phyloP scores from a whole-genome alignment of 768 basidiomycete genomes.

The Suillus tomentosus region DNA sequence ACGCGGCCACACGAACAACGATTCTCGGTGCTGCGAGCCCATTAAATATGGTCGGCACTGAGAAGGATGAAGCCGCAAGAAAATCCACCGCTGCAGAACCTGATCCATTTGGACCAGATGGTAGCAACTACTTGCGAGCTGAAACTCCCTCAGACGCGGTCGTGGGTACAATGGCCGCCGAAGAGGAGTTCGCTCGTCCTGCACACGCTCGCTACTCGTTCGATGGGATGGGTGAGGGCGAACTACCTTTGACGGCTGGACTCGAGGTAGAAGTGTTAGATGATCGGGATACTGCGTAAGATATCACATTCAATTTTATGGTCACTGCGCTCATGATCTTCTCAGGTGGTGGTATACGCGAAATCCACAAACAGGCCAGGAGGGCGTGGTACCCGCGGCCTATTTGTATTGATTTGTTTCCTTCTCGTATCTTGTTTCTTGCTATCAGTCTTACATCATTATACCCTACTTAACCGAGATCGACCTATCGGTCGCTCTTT shows the following conservation, averaged over 20 bases:
- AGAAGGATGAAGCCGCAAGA: slow-evolving; percentile 55
- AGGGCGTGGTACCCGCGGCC: slow-evolving; percentile 90
- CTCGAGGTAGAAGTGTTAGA: slow-evolving; percentile 76
- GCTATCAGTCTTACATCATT: slow-evolving; percentile 32
- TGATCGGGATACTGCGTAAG: slow-evolving; percentile 79
- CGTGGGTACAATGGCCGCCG: slow-evolving; percentile 57
- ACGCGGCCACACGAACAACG: slow-evolving; percentile 83
- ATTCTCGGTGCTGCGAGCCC: slow-evolving; percentile 61
- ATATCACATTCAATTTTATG: slow-evolving; percentile 18
- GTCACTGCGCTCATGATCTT: slow-evolving; percentile 16
- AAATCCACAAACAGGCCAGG: slow-evolving; percentile 73
- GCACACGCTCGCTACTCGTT: slow-evolving; percentile 85
- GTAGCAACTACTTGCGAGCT: slow-evolving; percentile 74
- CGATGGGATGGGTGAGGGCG: slow-evolving; percentile 77
- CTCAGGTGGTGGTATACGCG: slow-evolving; percentile 93
- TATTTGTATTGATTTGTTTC: slow-evolving; percentile 73
- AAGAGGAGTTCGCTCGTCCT: slow-evolving; percentile 66
- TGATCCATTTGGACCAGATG: slow-evolving; percentile 74
- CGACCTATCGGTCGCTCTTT: slow-evolving; percentile 40
- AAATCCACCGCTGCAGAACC: slow-evolving; percentile 33
- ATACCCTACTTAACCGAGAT: slow-evolving; percentile 42
- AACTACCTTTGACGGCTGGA: slow-evolving; percentile 68
- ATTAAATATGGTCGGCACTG: slow-evolving; percentile 39
- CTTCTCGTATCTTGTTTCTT: slow-evolving; percentile 31
- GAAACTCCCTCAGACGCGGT: slow-evolving; percentile 80